Evolutionary conservation across 2,329 filamentous ascomycete genomes (phyloP), one percentile per base, ranked within the genome.

Genomic region (Paraphoma chrysanthemicola): DNA sequence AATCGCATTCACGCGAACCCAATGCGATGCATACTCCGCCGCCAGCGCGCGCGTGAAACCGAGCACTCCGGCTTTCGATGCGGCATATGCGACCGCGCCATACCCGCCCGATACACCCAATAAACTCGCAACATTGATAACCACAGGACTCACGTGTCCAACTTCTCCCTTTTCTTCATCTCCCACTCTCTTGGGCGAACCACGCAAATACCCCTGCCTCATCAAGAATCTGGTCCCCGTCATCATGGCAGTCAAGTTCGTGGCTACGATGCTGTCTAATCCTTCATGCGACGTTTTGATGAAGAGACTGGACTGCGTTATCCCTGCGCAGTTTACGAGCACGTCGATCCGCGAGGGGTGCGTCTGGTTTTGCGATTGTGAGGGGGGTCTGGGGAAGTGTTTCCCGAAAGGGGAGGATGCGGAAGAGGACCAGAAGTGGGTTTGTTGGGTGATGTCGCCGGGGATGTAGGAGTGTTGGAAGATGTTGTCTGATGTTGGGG

Each of bases 81-180:
- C 90, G 6, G 90, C 88, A 72, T 95, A 95, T 0, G 88, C 85
- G 4, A 89, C 85, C 11, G 89, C 88, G 6, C 93, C 93, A 1
- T 81, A 81, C 0, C 89, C 90, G 0, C 88, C 89, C 55, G 88
- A 88, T 1, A 83, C 71, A 0, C 88, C 92, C 44, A 96, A 83
- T 30, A 96, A 79, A 46, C 90, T 94, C 0, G 90, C 88, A 18
- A 97, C 80, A 70, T 96, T 96, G 74, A 96, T 88, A 59, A 96
- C 93, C 69, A 91, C 63, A 1, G 68, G 68, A 18, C 48, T 62
- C 6, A 55, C 44, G 23, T 23, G 23, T 5, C 23, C 23, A 6
- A 33, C 31, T 33, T 33, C 7, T 33, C 31, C 18, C 33, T 53
- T 39, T 38, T 45, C 17, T 49, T 39, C 18, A 43, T 29, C 54